A percentile compares a stretch with the other conserved stretches of the same genome.
Evolutionary conservation across 768 basidiomycete genomes (phyloP).

Genomic region (Pisolithus marmoratus): DNA sequence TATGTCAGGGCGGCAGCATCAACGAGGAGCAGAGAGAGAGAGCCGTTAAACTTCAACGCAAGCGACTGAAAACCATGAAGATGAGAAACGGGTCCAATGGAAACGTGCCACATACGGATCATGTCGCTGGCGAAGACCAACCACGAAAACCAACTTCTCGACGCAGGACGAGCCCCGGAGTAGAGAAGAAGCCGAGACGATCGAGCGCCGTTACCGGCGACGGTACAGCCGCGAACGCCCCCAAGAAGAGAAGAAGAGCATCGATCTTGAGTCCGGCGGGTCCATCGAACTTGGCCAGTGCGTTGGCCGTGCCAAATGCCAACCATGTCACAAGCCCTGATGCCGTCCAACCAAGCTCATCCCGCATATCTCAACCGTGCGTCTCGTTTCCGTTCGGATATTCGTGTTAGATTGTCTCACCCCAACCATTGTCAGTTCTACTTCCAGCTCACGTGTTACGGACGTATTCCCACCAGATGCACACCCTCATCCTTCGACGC

Average conservation of each 20-base stretch:
- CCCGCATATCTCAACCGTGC: conserved; percentile 8
- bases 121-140: conserved; percentile 8
- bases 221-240: conserved; percentile 19
- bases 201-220: conserved; percentile 31
- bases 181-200: conserved; percentile 34
- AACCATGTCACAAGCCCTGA: conserved; percentile 12
- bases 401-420: background rate
- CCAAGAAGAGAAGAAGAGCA: conserved; percentile 35
- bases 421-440: conserved; percentile 8
- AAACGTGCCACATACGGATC: background rate
- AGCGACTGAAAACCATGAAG: conserved; percentile 30
- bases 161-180: conserved; percentile 34
- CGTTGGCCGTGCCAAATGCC: conserved; percentile 10
- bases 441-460: conserved; percentile 23
- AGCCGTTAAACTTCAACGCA: conserved; percentile 41
- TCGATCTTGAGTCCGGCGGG: conserved; percentile 27
- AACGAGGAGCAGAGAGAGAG: conserved; percentile 42
- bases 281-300: conserved; percentile 2
- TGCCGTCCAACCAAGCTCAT: conserved; percentile 1
- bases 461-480: conserved; percentile 35
- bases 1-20: conserved; percentile 43
- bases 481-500: conserved; percentile 31
- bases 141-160: conserved; percentile 21
- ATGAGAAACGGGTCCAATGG: conserved; percentile 23
- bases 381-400: conserved; percentile 3